phyloP scores from a whole-genome alignment of 257 asterid genomes.

The Parsonsia alboflavescens region DNA sequence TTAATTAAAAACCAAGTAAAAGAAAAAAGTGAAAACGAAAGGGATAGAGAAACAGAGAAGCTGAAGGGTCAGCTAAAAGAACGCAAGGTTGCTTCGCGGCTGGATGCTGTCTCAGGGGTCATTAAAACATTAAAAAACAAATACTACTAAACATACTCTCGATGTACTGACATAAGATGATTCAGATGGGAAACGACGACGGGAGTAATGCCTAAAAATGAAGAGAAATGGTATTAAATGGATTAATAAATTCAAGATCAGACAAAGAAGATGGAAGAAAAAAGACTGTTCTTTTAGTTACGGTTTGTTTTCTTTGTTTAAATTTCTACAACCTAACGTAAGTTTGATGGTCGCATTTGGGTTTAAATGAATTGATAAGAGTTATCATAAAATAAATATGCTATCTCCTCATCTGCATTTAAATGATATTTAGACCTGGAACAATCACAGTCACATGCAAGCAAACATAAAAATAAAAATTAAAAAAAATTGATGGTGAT shows the following conservation, averaged over 20 bases:
- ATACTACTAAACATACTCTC: too few relatives aligned
- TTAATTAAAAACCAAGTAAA: background rate
- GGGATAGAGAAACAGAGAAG: background rate
- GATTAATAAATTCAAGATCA: background rate
- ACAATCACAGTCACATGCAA: too few relatives aligned
- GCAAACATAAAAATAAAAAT: too few relatives aligned
- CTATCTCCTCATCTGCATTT: too few relatives aligned
- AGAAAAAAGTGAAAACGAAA: background rate
- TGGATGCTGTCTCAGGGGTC: conserved; percentile 28
- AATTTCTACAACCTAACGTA: background rate
- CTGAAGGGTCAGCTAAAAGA: conserved; percentile 17
- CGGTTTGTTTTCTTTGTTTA: background rate
- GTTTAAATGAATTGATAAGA: too few relatives aligned
- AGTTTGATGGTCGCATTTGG: too few relatives aligned
- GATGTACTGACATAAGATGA: too few relatives aligned
- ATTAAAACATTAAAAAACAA: conserved; percentile 3
- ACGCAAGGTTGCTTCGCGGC: conserved; percentile 22
- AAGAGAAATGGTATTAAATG: background rate
- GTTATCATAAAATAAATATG: too few relatives aligned
- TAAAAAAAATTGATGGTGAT: too few relatives aligned
- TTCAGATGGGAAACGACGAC: too few relatives aligned
- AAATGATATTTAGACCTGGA: too few relatives aligned
- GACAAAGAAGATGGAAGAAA: background rate
- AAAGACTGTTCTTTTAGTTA: background rate
- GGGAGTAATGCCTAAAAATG: background rate